Evolutionary conservation across 2,329 filamentous ascomycete species (phyloP), one percentile per base, ranked within the genome.

Genomic region (Botrytis cinerea): DNA sequence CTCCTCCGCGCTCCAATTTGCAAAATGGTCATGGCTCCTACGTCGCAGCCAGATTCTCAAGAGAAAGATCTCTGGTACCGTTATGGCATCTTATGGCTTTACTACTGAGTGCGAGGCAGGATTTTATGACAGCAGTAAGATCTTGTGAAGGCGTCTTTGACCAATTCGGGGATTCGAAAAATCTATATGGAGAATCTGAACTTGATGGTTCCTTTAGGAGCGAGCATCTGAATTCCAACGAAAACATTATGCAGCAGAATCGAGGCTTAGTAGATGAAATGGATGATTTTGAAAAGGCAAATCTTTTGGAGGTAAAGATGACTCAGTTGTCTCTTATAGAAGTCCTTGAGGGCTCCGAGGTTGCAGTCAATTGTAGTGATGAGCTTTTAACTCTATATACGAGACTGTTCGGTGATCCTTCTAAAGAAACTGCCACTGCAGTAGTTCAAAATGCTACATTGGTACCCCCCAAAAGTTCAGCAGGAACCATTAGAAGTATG

Each of bases 261-360:
- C 77, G 78, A 75, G 89, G 90, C 5, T 80, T 93, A 64, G 87
- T 97, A 0, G 92, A 95, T 76, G 90, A 93, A 62, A 93, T 98
- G 90, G 92, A 94, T 75, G 89, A 91, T 73, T 89, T 90, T 40
- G 95, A 98, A 80, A 97, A 94, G 80, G 93, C 95, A 81, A 89
- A 89, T 67, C 91, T 99, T 60, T 83, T 99, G n/a, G 93, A 98
- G 82, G 90, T 98, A 75, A 97, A 97, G 82, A 97, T 98, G 89
- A 98, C 95, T 18, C 95, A 98, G 79, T 85, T 99, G 74, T 88
- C 92, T 6, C 87, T 99, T 32, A 83, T 96, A 5, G 95, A 98
- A 82, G 84, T 96, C 25, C 84, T 93, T 5, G 94, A 98, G 80
- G 94, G 94, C 1, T 90, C 94, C 0, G 91, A 93, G 73, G 89